Percentiles rank a stretch among this genome's conserved stretches.
These are phyloP conservation scores for Magnusiomyces fungicola DNA, from an alignment of 1,139 yeast genomes.

Conservation along the genomic window DNA sequence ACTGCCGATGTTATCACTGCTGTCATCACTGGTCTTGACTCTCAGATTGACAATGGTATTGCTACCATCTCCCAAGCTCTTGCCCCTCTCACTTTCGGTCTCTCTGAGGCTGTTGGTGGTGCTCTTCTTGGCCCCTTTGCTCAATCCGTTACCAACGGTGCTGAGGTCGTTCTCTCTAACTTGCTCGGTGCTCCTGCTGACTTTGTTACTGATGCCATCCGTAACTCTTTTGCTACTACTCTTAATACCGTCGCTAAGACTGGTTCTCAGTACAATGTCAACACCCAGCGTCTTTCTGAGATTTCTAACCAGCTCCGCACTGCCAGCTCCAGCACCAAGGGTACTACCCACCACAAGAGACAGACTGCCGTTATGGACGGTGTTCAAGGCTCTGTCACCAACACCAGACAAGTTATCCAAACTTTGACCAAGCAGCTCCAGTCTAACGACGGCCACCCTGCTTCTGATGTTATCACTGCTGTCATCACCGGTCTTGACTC, in stretches of 20 bases:
- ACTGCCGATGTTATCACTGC: slow-evolving; percentile 10
- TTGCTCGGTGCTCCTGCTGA: slow-evolving; percentile 21
- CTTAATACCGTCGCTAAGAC: slow-evolving; percentile 13
- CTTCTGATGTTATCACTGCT: slow-evolving; percentile 10
- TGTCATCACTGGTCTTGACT: slow-evolving; percentile 13
- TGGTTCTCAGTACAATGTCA: slow-evolving; percentile 17
- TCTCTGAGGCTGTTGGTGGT: slow-evolving; percentile 23
- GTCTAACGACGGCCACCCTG: slow-evolving; percentile 18
- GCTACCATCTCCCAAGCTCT: slow-evolving; percentile 22
- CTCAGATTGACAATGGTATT: slow-evolving; percentile 14
- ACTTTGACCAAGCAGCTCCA: slow-evolving; percentile 17
- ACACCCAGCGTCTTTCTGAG: slow-evolving; percentile 16
- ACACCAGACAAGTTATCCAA: slow-evolving; percentile 21
- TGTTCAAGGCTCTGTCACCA: slow-evolving; percentile 18
- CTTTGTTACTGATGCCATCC: slow-evolving; percentile 18
- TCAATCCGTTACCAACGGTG: slow-evolving; percentile 22
- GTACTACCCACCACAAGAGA: slow-evolving; percentile 3
- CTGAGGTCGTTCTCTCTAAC: slow-evolving; percentile 25
- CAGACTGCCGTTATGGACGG: slow-evolving; percentile 14
- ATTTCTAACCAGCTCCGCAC: slow-evolving; percentile 12
- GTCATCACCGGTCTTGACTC: slow-evolving; percentile 14
- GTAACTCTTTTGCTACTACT: slow-evolving; percentile 17
- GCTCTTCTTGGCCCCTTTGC: slow-evolving; percentile 24
- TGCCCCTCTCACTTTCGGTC: slow-evolving; percentile 23
- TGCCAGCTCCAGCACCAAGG: slow-evolving; percentile 8